phyloP scores from a whole-genome alignment of 2,329 filamentous ascomycete species.

The Blastomyces emzantsi region DNA sequence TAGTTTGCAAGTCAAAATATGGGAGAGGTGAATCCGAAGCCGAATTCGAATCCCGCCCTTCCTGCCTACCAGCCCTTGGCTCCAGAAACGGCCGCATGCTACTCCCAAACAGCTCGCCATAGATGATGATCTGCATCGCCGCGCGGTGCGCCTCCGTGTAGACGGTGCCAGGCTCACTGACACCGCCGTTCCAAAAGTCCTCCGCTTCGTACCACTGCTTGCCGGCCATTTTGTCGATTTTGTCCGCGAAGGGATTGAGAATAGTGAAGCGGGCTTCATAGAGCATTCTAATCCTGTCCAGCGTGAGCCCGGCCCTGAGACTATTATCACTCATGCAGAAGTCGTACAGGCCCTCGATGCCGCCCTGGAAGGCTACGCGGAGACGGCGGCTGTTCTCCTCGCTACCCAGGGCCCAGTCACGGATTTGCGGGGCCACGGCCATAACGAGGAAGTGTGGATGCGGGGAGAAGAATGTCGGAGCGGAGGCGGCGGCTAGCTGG shows the following conservation, averaged over 20 bases:
- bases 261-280: constrained; percentile 23
- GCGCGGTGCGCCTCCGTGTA: constrained; percentile 19
- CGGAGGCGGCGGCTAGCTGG: constrained; percentile 26
- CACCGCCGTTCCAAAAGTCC: constrained; percentile 28
- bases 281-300: constrained; percentile 25
- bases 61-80: neutral
- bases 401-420: constrained; percentile 27
- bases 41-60: neutral
- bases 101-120: constrained; percentile 25
- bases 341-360: constrained; percentile 26
- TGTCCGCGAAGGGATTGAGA: constrained; percentile 27
- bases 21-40: neutral
- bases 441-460: constrained; percentile 30
- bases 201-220: constrained; percentile 21
- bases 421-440: constrained; percentile 26
- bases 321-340: constrained; percentile 21
- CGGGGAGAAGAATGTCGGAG: constrained; percentile 30
- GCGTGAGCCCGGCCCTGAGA: constrained; percentile 21
- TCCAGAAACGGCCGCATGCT: constrained; percentile 21
- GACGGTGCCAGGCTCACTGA: constrained; percentile 24
- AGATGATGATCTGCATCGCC: constrained; percentile 27
- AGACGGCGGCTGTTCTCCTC: constrained; percentile 20
- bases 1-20: constrained; percentile 17
- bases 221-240: constrained; percentile 28
- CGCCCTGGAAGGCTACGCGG: constrained; percentile 18